Percentiles rank a stretch among this genome's conserved stretches.
Conservation (phyloP, 2,329 filamentous ascomycete species). For the Pleoardoris graminearum region DNA sequence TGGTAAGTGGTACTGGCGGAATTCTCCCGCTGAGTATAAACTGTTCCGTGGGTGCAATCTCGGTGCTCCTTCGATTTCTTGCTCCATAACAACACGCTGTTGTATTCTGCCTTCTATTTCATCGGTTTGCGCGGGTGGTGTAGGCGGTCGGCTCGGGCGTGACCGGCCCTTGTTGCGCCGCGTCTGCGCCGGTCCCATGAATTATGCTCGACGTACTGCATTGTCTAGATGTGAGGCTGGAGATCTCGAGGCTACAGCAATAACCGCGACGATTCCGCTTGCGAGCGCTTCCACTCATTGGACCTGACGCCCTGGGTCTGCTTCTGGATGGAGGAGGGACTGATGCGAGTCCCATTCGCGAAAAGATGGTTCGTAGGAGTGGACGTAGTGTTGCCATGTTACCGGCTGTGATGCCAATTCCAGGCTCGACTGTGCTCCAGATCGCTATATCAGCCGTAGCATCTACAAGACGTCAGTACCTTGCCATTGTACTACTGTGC, state of each 20-base stretch:
- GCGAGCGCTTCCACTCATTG: conserved; percentile 1
- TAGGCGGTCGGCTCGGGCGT: background rate
- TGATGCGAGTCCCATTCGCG: conserved; percentile 24
- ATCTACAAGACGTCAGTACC: conserved; percentile 17
- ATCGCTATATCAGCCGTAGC: conserved; percentile 51
- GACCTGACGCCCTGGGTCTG: background rate
- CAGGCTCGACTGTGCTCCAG: conserved; percentile 40
- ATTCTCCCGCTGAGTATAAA: too few relatives aligned
- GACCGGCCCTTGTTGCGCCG: conserved; percentile 1
- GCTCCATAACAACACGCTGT: conserved; percentile 23
- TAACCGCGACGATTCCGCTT: conserved; percentile 25
- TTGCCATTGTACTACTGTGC: too few relatives aligned
- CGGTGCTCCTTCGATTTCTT: conserved; percentile 22
- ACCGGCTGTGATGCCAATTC: conserved; percentile 50
- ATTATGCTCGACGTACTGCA: conserved; percentile 13
- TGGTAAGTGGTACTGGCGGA: too few relatives aligned
- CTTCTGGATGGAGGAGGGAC: conserved; percentile 17
- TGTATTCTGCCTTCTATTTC: conserved; percentile 12
- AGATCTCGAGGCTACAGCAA: conserved; percentile 13
- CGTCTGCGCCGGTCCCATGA: conserved; percentile 2
- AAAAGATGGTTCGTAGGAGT: conserved; percentile 45
- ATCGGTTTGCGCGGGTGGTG: background rate
- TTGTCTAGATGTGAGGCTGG: conserved; percentile 11
- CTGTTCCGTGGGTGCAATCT: conserved; percentile 26
- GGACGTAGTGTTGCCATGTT: conserved; percentile 56